Percentiles rank a stretch among this genome's conserved stretches.
Conservation (phyloP, 2,329 filamentous ascomycete genomes). For the Ceratocystis destructans region DNA sequence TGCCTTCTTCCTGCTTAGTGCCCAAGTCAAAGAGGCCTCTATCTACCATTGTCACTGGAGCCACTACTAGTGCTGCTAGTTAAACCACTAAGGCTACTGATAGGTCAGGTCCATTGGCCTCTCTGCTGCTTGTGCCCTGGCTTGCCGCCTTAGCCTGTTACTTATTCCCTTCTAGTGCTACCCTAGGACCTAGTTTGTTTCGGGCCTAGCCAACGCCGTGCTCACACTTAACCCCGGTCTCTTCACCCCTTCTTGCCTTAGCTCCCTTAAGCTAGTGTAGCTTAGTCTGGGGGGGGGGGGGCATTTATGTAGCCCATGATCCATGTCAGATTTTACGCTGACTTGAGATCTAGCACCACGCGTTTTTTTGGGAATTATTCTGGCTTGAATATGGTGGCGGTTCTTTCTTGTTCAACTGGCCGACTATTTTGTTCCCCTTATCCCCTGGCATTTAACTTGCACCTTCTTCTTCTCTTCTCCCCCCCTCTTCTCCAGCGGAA, state of each 20-base stretch:
- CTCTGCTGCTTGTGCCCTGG: background rate
- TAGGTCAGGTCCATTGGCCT: no score
- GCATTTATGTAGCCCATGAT: background rate
- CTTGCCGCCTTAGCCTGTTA: background rate
- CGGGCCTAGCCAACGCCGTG: background rate
- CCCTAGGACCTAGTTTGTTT: background rate
- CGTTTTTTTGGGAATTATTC: background rate
- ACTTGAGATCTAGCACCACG: background rate
- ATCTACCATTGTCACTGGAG: no score
- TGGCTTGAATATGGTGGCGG: background rate
- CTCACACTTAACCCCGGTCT: background rate
- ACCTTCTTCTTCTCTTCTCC: background rate
- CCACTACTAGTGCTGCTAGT: no score
- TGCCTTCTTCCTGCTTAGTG: background rate
- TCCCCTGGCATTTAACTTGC: background rate
- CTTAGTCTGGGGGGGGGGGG: background rate
- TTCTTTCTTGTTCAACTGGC: background rate
- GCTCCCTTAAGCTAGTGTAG: background rate
- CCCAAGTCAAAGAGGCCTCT: no score
- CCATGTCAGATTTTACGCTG: background rate
- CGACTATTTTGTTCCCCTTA: conserved; percentile 1
- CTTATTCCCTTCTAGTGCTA: background rate
- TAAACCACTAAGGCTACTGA: no score
- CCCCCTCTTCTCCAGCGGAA: background rate
- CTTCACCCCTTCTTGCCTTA: background rate